phyloP scores from a whole-genome alignment of 2,329 filamentous ascomycete genomes.

The Fonsecaea monophora region DNA sequence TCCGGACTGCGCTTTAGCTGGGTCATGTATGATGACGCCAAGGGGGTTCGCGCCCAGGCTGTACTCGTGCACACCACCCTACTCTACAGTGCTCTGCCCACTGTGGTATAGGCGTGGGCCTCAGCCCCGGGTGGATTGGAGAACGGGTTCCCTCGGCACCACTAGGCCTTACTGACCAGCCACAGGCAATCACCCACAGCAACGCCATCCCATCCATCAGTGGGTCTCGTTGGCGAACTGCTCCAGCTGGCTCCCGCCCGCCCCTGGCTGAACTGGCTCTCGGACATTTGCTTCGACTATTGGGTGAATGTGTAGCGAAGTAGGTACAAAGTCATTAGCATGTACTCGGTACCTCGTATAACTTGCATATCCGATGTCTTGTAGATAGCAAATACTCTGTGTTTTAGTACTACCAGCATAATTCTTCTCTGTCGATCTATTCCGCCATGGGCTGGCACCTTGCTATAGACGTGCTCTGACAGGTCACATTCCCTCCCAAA shows the following conservation, averaged over 20 bases:
- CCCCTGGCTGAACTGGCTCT: conserved; percentile 12
- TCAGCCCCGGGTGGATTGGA: conserved; percentile 14
- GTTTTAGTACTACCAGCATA: not conserved
- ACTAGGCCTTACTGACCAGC: conserved; percentile 2
- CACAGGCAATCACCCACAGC: conserved; percentile 17
- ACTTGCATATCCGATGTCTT: not conserved
- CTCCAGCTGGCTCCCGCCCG: conserved; percentile 13
- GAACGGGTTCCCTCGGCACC: not conserved
- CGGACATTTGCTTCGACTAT: not conserved
- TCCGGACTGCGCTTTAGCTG: not conserved
- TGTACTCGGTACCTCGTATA: not conserved
- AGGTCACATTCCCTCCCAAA: conserved; percentile 10
- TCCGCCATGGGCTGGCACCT: not conserved
- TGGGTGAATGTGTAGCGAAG: too few relatives aligned
- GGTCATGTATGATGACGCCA: conserved; percentile 13
- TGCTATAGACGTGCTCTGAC: not conserved
- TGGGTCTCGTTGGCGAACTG: not conserved
- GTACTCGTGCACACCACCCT: not conserved
- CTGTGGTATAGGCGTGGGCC: conserved; percentile 3
- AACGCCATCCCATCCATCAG: not conserved
- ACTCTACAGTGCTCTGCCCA: too few relatives aligned
- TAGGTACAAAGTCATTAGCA: too few relatives aligned
- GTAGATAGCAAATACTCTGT: not conserved
- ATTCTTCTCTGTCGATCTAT: not conserved
- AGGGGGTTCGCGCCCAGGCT: conserved; percentile 5